Evolutionary conservation across 148 eudicot genomes (phyloP), one percentile per base, ranked within the genome.

Genomic region (Drosera capensis): DNA sequence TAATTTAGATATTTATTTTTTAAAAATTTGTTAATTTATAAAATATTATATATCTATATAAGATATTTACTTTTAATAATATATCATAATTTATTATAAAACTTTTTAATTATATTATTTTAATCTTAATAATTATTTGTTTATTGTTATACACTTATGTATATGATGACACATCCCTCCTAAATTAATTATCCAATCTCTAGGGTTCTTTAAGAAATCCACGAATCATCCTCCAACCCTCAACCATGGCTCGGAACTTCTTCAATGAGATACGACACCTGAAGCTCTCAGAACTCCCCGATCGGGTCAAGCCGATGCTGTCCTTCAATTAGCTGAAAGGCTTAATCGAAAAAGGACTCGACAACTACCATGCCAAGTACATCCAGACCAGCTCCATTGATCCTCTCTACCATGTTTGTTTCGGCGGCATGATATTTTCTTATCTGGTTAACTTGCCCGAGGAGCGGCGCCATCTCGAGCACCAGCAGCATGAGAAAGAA

Each of bases 401-500:
- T 0, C 96, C 96, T 14, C 64, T 86, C 22, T 67, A 28, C 40
- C 96, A 86, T 50, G 79, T 86, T 59, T 82, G 94, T 63, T 82
- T 62, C 36, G 96, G 96, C 0, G 96, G 96, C 18, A 67, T 86
- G 85, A 53, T 64, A 43, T 75, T 86, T 63, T 86, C 96, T 45
- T 86, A 82, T 65, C 88, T 86, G 23, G 88, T 82, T 12, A 88
- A 87, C 24, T 82, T 86, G 20, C 96, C 96, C 29, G 96, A 86
- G 71, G 96, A 86, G 65, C 93, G 93, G 9, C 93, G 96, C 34
- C 96, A 86, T 54, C 93, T 86, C 35, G 74, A 66, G 48, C 95
- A 80, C 56, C 55, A 59, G 43, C 67, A 76, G 59, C 87, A 85
- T 53, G 78, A 71, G 56, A 59, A 73, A 58, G 64, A 78, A 40